phyloP scores from a whole-genome alignment of 2,329 filamentous ascomycete genomes.

The Drechslerella dactyloides region DNA sequence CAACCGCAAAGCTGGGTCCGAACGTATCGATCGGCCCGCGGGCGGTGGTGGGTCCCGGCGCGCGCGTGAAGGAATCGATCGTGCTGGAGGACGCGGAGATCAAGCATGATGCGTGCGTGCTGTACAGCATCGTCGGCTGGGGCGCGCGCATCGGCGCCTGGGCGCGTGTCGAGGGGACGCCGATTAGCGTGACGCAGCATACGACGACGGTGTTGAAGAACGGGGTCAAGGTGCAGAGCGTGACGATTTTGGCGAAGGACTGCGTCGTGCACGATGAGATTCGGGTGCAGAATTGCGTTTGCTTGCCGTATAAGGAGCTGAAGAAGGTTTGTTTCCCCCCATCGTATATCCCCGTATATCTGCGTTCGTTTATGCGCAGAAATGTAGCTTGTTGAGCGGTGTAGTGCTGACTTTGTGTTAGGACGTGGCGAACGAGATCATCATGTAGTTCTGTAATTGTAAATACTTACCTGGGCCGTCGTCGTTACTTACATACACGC shows the following conservation, averaged over 20 bases:
- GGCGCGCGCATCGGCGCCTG: constrained; percentile 94
- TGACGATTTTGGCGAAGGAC: constrained; percentile 96
- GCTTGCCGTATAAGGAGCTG: constrained; percentile 95
- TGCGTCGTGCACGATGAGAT: constrained; percentile 93
- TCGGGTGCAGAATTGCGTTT: constrained; percentile 95
- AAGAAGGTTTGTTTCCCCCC: constrained; percentile 66
- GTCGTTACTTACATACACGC: no score
- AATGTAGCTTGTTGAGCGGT: not conserved
- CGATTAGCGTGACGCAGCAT: constrained; percentile 84
- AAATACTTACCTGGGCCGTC: not conserved
- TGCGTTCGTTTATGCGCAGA: not conserved
- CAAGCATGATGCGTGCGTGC: constrained; percentile 92
- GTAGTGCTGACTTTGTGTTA: constrained; percentile 57
- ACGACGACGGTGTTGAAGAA: constrained; percentile 96
- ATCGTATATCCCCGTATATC: not conserved
- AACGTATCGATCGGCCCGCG: constrained; percentile 97
- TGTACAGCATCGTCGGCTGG: constrained; percentile 98
- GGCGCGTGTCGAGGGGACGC: constrained; percentile 95
- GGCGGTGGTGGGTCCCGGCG: constrained; percentile 81
- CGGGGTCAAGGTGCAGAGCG: constrained; percentile 96
- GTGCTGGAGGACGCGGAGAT: constrained; percentile 94
- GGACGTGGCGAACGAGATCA: constrained; percentile 86
- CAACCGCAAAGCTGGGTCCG: constrained; percentile 92
- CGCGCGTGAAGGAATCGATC: constrained; percentile 87
- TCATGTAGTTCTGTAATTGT: constrained; percentile 70